A percentile compares a stretch with the other conserved stretches of the same genome.
Conservation (phyloP, 225 moss, liverwort and hornwort genomes). For the Ulota crispa region DNA sequence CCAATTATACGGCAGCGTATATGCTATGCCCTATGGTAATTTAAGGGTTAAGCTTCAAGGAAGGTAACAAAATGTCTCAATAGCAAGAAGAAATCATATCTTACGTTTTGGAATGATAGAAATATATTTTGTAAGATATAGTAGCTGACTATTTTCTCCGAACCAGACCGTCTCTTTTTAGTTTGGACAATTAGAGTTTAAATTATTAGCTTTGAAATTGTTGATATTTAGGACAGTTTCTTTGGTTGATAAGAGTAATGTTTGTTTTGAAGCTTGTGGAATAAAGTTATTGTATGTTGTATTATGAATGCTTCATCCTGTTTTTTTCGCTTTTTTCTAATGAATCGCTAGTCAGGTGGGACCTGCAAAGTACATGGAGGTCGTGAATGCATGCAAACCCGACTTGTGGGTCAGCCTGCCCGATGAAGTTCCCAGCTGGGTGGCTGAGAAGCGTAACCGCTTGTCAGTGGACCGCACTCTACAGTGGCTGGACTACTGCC, state of each 20-base stretch:
- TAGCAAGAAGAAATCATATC: neutral
- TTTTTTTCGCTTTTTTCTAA: neutral
- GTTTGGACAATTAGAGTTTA: neutral
- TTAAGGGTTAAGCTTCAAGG: neutral
- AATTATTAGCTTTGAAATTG: conserved; percentile 18
- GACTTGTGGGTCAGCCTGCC: conserved; percentile 90
- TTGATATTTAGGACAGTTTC: neutral
- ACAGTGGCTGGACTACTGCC: conserved; percentile 94
- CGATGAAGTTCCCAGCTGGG: conserved; percentile 88
- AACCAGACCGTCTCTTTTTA: neutral
- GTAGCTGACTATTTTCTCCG: neutral
- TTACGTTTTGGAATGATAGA: neutral
- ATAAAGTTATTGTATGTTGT: neutral
- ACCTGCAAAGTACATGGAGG: conserved; percentile 86
- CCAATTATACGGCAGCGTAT: too few species aligned
- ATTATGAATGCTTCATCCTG: neutral
- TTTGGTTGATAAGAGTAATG: neutral
- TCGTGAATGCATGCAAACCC: conserved; percentile 76
- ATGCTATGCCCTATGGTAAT: too few species aligned
- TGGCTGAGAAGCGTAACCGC: conserved; percentile 68
- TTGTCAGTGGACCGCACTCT: conserved; percentile 89
- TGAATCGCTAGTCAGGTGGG: conserved; percentile 63
- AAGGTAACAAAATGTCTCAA: neutral
- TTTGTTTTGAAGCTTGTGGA: conserved; percentile 3
- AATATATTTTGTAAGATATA: too few species aligned